Percentiles rank a stretch among this genome's conserved stretches.
These are phyloP conservation scores for Aristolochia contorta DNA, from an alignment of 164 flowering plant genomes.

Conservation along the genomic window DNA sequence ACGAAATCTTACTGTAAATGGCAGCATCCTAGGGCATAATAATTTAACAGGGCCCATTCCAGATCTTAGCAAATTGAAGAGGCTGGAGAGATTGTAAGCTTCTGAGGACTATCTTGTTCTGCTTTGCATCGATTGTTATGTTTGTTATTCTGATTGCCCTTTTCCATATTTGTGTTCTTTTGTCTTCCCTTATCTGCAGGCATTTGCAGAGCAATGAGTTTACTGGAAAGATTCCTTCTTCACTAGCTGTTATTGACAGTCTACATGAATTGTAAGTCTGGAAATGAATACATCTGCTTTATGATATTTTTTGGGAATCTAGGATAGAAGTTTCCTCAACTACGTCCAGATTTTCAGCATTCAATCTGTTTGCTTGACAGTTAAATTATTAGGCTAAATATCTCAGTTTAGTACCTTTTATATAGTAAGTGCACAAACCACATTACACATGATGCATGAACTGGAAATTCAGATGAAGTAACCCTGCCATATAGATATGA, in stretches of 20 bases:
- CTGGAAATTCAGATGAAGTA: too few species aligned
- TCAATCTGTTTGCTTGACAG: too few species aligned
- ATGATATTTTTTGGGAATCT: background rate
- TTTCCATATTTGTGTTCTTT: background rate
- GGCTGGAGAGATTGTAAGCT: constrained; percentile 62
- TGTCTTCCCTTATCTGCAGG: constrained; percentile 3
- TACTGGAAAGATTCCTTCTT: constrained; percentile 11
- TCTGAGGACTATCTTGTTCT: background rate
- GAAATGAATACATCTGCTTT: background rate
- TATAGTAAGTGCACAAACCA: too few species aligned
- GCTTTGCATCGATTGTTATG: background rate
- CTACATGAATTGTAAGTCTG: constrained; percentile 13
- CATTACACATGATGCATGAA: too few species aligned
- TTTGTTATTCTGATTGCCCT: background rate
- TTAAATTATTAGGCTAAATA: too few species aligned
- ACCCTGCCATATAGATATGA: too few species aligned
- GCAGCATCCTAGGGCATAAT: constrained; percentile 73
- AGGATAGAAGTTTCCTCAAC: background rate
- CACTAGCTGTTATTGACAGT: constrained; percentile 7
- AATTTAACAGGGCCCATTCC: constrained; percentile 72
- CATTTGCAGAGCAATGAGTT: constrained; percentile 14
- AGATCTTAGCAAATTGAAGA: constrained; percentile 49
- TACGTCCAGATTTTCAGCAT: too few species aligned
- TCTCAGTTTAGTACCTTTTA: too few species aligned
- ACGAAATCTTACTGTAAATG: constrained; percentile 10